Base-by-base conservation (phyloP, 805 yeast genomes). In the Yamadazyma takamatsuzukensis region DNA sequence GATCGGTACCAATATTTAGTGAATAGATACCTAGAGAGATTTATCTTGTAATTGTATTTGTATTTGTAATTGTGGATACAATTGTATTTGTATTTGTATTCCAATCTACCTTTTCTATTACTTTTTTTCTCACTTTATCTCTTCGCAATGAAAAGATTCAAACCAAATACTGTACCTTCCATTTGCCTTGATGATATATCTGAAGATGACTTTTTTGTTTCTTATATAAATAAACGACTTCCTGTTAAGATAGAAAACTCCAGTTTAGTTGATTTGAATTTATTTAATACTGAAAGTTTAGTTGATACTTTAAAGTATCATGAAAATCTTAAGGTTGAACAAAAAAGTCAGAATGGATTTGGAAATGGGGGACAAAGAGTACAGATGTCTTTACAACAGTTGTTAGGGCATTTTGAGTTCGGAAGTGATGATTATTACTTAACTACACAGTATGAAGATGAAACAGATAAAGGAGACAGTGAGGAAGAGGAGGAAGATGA, bases 401-500 rank as follows among this genome's bases (percentile, higher is more conserved):
- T 83, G 29, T 51, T 79, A 32, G 48, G 54, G 0, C 61, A 55
- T 38, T 44, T 79, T 17, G 34, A 50, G 18, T 27, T 45, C 3
- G 78, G 74, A 1, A 74, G 72, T 12, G 47, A 43, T 16, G 21
- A 34, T 18, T 64, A 72, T 36, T 82, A 83, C 43, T 59, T 82
- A 50, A 83, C 89, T 1, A 83, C 89, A 0, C 89, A 83, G 43
- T 83, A 83, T 47, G 72, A 72, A 37, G 54, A 51, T 24, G 44
- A 41, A n/a, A 49, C 43, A 1, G 45, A 32, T 5, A 29, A 25
- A 2, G 30, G 12, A 3, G 36, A 30, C 2, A 45, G 31, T 8
- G 44, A 34, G 1, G 41, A 41, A n/a, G 37, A 31, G 4, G 44
- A 37, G 16, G 33, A 22, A 3, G 45, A 41, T 2, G 44, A 32